A percentile compares a stretch with the other conserved stretches of the same genome.
Evolutionary conservation across 23 red algal genomes (phyloP).

Genomic region (Gracilaria domingensis): DNA sequence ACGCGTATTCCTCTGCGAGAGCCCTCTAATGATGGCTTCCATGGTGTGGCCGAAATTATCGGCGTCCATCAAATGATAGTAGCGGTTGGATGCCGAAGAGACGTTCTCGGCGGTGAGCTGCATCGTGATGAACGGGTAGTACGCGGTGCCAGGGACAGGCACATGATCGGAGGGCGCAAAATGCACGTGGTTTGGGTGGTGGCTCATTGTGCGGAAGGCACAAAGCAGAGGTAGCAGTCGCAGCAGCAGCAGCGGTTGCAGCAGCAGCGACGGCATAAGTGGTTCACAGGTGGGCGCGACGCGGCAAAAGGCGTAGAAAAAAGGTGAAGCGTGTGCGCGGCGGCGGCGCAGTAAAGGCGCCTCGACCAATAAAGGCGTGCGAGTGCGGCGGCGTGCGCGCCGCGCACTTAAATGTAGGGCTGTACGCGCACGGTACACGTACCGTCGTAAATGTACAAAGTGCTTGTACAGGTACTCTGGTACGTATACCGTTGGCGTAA

Average conservation of each 20-base stretch:
- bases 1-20: background rate
- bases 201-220: too few species aligned
- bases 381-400: background rate
- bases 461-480: too few species aligned
- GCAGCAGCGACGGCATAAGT: background rate
- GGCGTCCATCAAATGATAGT: background rate
- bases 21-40: background rate
- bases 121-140: background rate
- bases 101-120: background rate
- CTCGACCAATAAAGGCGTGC: background rate
- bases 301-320: background rate
- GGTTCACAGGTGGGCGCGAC: too few species aligned
- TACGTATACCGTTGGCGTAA: too few species aligned
- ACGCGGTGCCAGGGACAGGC: background rate
- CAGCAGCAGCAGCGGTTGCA: background rate
- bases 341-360: background rate
- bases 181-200: too few species aligned
- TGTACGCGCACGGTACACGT: too few species aligned
- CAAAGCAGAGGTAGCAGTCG: background rate
- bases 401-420: too few species aligned
- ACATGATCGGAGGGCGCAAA: background rate
- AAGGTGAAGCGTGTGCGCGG: background rate
- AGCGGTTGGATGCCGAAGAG: background rate
- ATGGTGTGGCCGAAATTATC: background rate
- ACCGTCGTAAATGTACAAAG: too few species aligned